These are phyloP conservation scores for Arxiozyma bovina DNA, from an alignment of 1,139 yeast genomes.

Conservation along the genomic window DNA sequence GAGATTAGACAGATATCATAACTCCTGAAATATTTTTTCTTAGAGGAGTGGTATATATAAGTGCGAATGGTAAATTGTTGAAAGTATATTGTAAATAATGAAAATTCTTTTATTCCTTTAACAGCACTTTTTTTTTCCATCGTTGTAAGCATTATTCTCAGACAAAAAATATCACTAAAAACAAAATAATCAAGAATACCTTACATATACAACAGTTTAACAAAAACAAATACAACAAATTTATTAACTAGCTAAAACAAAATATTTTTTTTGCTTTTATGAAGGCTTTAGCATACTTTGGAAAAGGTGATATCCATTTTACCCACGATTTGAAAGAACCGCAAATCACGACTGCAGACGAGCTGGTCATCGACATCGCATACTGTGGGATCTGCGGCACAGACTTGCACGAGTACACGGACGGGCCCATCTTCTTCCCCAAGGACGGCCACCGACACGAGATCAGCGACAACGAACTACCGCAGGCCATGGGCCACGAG, in stretches of 20 bases:
- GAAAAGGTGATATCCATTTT: slow-evolving; percentile 41
- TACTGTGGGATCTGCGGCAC: slow-evolving; percentile 56
- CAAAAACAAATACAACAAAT: slow-evolving; percentile 1
- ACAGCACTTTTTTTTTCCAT: no score
- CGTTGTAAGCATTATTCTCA: neutral
- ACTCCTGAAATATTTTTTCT: no score
- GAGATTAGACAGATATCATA: no score
- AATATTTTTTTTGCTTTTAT: slow-evolving; percentile 24
- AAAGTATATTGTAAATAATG: no score
- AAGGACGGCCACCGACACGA: slow-evolving; percentile 27
- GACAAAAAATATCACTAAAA: neutral
- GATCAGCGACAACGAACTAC: slow-evolving; percentile 34
- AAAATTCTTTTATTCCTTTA: no score
- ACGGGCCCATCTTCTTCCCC: slow-evolving; percentile 45
- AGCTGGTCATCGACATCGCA: slow-evolving; percentile 43
- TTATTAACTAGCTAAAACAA: neutral
- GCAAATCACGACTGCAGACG: slow-evolving; percentile 36
- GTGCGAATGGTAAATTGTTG: neutral
- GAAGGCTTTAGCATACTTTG: slow-evolving; percentile 50
- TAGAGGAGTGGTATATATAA: neutral
- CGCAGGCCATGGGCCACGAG: slow-evolving; percentile 58
- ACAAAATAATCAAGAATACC: neutral
- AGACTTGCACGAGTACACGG: slow-evolving; percentile 47
- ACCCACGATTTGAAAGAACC: slow-evolving; percentile 41
- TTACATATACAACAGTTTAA: neutral